phyloP scores from a whole-genome alignment of 2,329 filamentous ascomycete genomes.

The Gnomoniopsis smithogilvyi region DNA sequence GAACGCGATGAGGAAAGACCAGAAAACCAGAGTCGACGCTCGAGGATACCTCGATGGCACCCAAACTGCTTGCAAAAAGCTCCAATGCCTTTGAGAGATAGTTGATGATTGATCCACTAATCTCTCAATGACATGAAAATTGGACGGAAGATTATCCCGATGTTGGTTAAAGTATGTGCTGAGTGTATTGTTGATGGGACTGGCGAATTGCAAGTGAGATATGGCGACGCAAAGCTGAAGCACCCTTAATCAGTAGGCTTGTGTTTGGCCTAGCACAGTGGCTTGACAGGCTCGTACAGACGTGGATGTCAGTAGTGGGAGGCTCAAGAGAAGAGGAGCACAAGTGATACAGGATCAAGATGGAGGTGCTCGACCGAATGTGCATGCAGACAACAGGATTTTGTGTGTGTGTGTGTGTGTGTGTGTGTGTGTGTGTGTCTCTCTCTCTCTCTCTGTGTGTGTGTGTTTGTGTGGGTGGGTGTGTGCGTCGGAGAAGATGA shows the following conservation, averaged over 20 bases:
- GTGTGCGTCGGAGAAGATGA: neutral
- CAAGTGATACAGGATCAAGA: conserved; percentile 19
- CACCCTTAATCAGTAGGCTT: conserved; percentile 15
- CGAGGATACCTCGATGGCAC: neutral
- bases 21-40: conserved; percentile 10
- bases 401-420: neutral
- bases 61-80: neutral
- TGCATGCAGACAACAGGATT: conserved; percentile 7
- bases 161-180: neutral
- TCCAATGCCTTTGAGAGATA: neutral
- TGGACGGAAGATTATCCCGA: neutral
- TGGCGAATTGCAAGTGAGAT: conserved; percentile 9
- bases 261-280: conserved; percentile 19
- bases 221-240: conserved; percentile 13
- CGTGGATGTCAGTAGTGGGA: conserved; percentile 17
- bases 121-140: neutral
- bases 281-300: conserved; percentile 20
- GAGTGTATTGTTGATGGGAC: neutral
- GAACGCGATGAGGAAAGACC: neutral
- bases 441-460: no score
- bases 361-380: conserved; percentile 2
- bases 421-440: neutral
- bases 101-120: neutral
- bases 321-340: conserved; percentile 17
- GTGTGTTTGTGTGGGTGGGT: neutral